These are phyloP conservation scores for Solioccasus polychromus DNA, from an alignment of 768 basidiomycete genomes.

Conservation along the genomic window DNA sequence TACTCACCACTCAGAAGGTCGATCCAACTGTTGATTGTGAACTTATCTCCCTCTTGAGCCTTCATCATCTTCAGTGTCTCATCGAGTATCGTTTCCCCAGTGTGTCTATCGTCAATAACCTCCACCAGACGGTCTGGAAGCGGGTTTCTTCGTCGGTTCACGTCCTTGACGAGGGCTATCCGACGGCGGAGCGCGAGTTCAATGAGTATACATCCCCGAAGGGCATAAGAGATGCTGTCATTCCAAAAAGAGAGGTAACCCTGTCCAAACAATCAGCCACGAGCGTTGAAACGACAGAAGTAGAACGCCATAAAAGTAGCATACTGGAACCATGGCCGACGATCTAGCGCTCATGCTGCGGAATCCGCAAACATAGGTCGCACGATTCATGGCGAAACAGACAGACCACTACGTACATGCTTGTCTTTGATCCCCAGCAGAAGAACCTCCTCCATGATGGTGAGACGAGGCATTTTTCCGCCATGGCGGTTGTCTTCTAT, in stretches of 20 bases:
- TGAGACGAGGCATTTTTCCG: slow-evolving; percentile 78
- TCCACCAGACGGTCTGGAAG: slow-evolving; percentile 84
- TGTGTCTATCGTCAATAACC: slow-evolving; percentile 88
- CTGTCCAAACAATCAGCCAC: slow-evolving; percentile 33
- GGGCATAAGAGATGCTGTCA: slow-evolving; percentile 98
- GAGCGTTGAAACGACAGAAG: neutral
- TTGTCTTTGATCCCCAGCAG: slow-evolving; percentile 95
- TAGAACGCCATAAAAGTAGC: slow-evolving; percentile 20
- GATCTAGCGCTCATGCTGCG: slow-evolving; percentile 19
- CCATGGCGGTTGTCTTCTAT: slow-evolving; percentile 61
- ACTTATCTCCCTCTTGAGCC: slow-evolving; percentile 47
- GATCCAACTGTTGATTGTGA: slow-evolving; percentile 89
- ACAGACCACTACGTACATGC: slow-evolving; percentile 57
- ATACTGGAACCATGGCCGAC: neutral
- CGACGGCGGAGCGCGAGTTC: slow-evolving; percentile 94
- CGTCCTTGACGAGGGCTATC: slow-evolving; percentile 88
- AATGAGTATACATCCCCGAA: slow-evolving; percentile 96
- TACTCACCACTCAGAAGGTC: slow-evolving; percentile 83
- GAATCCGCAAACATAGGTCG: slow-evolving; percentile 8
- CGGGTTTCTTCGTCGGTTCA: slow-evolving; percentile 65
- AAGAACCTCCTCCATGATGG: slow-evolving; percentile 96
- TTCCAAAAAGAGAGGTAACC: slow-evolving; percentile 99
- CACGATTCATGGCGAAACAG: slow-evolving; percentile 4
- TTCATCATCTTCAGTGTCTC: slow-evolving; percentile 98
- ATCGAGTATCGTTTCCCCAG: slow-evolving; percentile 95